Base-by-base conservation (phyloP, 352 stramenopile genomes). In the Ophiocytium majus region DNA sequence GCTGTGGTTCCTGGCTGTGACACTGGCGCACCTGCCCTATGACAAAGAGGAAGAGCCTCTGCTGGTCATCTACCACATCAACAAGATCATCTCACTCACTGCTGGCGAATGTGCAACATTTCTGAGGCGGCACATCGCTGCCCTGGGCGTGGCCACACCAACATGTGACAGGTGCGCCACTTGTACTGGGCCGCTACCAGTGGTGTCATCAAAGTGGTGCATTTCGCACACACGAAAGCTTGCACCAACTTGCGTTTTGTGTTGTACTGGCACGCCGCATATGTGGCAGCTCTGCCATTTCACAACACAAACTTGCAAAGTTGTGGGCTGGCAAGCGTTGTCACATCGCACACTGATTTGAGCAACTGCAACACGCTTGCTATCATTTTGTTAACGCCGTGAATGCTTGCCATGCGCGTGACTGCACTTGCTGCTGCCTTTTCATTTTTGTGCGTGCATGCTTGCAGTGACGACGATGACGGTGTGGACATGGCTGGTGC, bases 41-140 rank as follows among this genome's bases (percentile, higher is more conserved):
- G 75, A 87, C 66, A 81, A 85, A 10, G 63, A 85, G 75, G 84
- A 87, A 37, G 84, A 87, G 79, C 84, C 84, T 14, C 43, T 87
- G 66, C 79, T 85, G 36, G 79, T 87, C 35, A 57, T 87, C 0
- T 75, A 87, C 76, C 79, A 84, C 71, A 74, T 87, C 5, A 87
- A 87, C 35, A 82, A 81, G 66, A 34, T 71, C 76, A 14, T 83
- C 64, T 83, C 43, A 33, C 49, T 80, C n/a, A 35, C 10, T 34
- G 80, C 31, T 17, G 19, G 64, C 63, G 37, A 34, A 23, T 43
- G 19, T 28, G 34, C 28, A 76, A 17, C 9, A 33, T n/a, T 9
- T 23, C 50, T 82, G 43, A 75, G 35, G 23, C 43, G 66, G 5
- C 66, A 43, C 5, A 43, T 78, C 5, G 66, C 5, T 14, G 9